Evolutionary conservation across 2,329 filamentous ascomycete species (phyloP).

Genomic region (Aspergillus pseudoterreus): DNA sequence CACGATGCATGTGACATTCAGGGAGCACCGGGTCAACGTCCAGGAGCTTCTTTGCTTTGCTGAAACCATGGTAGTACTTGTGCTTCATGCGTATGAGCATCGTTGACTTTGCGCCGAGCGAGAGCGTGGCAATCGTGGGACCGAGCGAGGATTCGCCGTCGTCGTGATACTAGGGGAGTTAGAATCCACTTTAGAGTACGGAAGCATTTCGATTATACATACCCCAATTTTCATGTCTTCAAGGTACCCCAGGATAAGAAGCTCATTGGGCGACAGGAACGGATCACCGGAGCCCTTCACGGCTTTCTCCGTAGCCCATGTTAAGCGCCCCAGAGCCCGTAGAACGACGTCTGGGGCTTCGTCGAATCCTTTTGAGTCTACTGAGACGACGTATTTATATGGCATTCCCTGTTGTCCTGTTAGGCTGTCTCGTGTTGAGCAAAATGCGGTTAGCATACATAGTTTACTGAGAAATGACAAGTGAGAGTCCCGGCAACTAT

Average conservation of each 20-base stretch:
- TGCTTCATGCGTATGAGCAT: slow-evolving; percentile 56
- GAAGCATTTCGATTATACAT: slow-evolving; percentile 13
- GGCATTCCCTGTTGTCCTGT: slow-evolving; percentile 47
- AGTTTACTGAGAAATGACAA: slow-evolving; percentile 49
- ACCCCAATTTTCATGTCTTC: slow-evolving; percentile 52
- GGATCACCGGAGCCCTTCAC: slow-evolving; percentile 23
- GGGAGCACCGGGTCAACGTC: slow-evolving; percentile 29
- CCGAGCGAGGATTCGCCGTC: slow-evolving; percentile 56
- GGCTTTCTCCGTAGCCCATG: slow-evolving; percentile 49
- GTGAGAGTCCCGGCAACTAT: slow-evolving; percentile 38
- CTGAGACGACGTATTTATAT: slow-evolving; percentile 56
- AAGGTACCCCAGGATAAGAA: slow-evolving; percentile 54
- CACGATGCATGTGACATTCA: slow-evolving; percentile 24
- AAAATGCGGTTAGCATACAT: slow-evolving; percentile 27
- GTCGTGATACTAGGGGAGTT: slow-evolving; percentile 49
- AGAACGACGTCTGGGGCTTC: slow-evolving; percentile 42
- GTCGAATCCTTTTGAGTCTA: slow-evolving; percentile 41
- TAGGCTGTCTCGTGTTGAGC: neutral
- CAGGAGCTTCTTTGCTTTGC: slow-evolving; percentile 15
- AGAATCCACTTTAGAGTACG: no score
- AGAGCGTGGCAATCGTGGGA: slow-evolving; percentile 53
- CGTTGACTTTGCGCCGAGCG: slow-evolving; percentile 49
- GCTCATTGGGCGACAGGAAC: slow-evolving; percentile 50
- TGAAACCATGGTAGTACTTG: slow-evolving; percentile 40
- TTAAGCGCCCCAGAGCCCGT: slow-evolving; percentile 47